These are phyloP conservation scores for Phallus indusiatus DNA, from an alignment of 768 basidiomycete genomes.

Conservation along the genomic window DNA sequence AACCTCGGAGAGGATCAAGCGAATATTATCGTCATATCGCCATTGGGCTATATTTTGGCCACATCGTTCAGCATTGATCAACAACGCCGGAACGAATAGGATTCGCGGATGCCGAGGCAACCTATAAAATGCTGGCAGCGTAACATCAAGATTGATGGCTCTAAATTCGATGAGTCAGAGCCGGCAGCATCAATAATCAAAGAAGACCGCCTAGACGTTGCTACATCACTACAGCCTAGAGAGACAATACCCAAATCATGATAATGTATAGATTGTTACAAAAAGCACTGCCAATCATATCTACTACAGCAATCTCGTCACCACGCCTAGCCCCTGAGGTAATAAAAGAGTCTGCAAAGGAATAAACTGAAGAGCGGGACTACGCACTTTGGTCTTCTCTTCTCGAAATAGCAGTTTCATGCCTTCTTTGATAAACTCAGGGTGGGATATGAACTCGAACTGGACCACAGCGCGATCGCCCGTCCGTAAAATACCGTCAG, in stretches of 20 bases:
- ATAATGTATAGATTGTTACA: too few species aligned
- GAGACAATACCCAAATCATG: neutral
- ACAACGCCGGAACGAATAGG: neutral
- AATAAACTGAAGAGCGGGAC: neutral
- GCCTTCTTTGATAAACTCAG: constrained; percentile 88
- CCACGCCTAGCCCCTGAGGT: constrained; percentile 19
- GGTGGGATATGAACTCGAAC: constrained; percentile 89
- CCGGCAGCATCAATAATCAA: too few species aligned
- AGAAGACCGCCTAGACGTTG: too few species aligned
- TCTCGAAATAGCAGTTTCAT: constrained; percentile 92
- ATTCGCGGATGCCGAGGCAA: neutral
- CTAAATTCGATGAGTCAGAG: neutral
- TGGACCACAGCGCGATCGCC: constrained; percentile 92
- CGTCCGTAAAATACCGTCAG: constrained; percentile 80
- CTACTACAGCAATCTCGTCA: constrained; percentile 16
- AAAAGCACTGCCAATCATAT: neutral
- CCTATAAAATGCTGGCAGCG: neutral
- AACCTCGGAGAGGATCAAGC: too few species aligned
- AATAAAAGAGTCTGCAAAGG: neutral
- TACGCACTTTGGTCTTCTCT: constrained; percentile 82
- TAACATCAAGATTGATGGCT: neutral
- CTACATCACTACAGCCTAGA: neutral
- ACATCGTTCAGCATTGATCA: neutral
- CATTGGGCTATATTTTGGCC: too few species aligned
- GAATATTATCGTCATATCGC: too few species aligned